phyloP scores from a whole-genome alignment of 78 protist genomes.

The Pigoraptor vietnamica region DNA sequence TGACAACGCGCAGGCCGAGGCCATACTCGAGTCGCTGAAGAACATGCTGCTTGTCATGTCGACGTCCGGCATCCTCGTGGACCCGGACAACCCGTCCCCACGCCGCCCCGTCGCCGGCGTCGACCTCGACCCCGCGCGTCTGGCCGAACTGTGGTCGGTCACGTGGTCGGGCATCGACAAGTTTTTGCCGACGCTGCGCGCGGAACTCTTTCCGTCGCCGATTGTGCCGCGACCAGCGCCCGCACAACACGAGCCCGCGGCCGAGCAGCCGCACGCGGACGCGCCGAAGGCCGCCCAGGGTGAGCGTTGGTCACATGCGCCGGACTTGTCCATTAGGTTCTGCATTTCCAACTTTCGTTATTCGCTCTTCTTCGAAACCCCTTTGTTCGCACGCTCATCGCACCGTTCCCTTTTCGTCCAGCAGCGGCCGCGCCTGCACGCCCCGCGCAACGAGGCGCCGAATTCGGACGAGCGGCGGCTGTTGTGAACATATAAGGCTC shows the following conservation, averaged over 20 bases:
- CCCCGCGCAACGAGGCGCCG: too few relatives aligned
- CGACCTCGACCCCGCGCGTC: not conserved
- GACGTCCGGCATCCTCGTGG: slow-evolving; percentile 8
- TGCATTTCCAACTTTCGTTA: too few relatives aligned
- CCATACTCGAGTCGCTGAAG: slow-evolving; percentile 56
- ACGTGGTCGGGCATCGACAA: not conserved
- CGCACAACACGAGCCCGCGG: not conserved
- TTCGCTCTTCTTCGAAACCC: too few relatives aligned
- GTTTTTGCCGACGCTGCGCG: not conserved
- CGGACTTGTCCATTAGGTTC: too few relatives aligned
- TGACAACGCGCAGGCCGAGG: slow-evolving; percentile 17
- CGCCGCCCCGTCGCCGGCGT: not conserved
- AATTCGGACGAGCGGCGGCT: too few relatives aligned
- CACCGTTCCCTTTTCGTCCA: too few relatives aligned
- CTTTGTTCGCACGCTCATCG: too few relatives aligned
- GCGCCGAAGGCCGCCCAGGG: not conserved
- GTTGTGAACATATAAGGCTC: too few relatives aligned
- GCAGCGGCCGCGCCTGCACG: too few relatives aligned
- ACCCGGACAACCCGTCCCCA: not conserved
- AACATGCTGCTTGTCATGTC: slow-evolving; percentile 57
- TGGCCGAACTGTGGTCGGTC: not conserved
- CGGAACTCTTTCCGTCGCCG: not conserved
- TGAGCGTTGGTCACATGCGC: too few relatives aligned
- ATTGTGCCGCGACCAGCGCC: not conserved
- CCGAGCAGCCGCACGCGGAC: not conserved